These are phyloP conservation scores for Pythium brachiatum DNA, from an alignment of 352 stramenopile genomes.

Conservation along the genomic window DNA sequence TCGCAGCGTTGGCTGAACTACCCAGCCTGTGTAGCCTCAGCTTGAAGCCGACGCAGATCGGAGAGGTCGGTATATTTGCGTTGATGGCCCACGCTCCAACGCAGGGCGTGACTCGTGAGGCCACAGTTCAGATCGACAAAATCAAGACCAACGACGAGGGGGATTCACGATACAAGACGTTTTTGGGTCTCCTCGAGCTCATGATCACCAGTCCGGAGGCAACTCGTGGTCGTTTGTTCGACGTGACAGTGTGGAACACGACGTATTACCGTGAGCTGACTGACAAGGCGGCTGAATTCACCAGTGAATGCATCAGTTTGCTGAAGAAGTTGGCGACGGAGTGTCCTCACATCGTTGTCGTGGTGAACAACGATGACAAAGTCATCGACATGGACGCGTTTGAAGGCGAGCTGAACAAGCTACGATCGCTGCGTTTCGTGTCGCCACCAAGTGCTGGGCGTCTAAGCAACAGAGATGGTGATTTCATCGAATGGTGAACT, in stretches of 20 bases:
- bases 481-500: neutral
- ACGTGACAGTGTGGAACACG: neutral
- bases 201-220: neutral
- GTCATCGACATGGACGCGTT: neutral
- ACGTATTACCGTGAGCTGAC: neutral
- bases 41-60: neutral
- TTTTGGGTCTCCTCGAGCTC: neutral
- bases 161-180: neutral
- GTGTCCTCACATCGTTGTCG: neutral
- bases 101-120: neutral
- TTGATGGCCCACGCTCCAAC: neutral
- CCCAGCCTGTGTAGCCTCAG: neutral
- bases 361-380: neutral
- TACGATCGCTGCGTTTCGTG: neutral
- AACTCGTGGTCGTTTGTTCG: neutral
- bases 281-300: neutral
- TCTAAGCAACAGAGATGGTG: neutral
- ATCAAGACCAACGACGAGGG: neutral
- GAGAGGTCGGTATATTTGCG: neutral
- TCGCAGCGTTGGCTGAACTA: neutral
- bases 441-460: neutral
- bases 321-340: neutral
- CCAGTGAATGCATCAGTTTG: neutral
- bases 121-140: neutral
- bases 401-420: neutral